Base-by-base conservation (phyloP, 345 rosid species). In the Brassica incana region DNA sequence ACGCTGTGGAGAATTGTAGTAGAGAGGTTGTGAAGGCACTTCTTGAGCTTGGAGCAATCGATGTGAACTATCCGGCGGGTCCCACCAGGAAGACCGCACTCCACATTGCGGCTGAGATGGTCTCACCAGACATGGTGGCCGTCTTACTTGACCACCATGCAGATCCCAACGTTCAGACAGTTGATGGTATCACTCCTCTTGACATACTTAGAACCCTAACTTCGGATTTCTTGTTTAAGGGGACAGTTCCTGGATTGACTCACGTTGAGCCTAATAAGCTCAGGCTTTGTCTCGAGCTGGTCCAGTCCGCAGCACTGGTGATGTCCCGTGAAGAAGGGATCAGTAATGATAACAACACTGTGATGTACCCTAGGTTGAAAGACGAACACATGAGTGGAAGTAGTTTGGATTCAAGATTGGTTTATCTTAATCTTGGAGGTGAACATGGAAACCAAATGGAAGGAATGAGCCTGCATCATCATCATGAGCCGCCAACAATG, bases 221-320 rank as follows among this genome's bases (percentile, higher is more conserved):
- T 5, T 96, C 99, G 0, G 98, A 93, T 83, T 96, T 96, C 87
- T 85, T 96, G 86, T 96, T 96, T 87, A 96, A 96, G 82, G 99
- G 98, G 72, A 92, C 97, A 4, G 90, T 93, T 52, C 98, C 98
- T 4, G 99, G 99, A 78, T 63, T 90, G 66, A 88, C 90, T 62
- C 98, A 93, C 82, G 87, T 93, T 40, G 99, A 96, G 67, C 99
- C 98, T 6, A 96, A 93, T 82, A 93, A 96, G 87, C 93, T 96
- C 0, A 85, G 99, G 85, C 90, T 96, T 32, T 96, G 99, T 77
- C 92, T 96, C 7, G 99, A 96, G 88, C 89, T 96, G 4, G 99
- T 96, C 35, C 99, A 96, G 68, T 96, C 99, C 0, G 98, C 98
- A 1, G 99, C 99, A 18, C 77, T 90, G 72, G 99, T 96, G 54